Conservation (phyloP, 2,329 filamentous ascomycete species). For the Bertia moriformis region DNA sequence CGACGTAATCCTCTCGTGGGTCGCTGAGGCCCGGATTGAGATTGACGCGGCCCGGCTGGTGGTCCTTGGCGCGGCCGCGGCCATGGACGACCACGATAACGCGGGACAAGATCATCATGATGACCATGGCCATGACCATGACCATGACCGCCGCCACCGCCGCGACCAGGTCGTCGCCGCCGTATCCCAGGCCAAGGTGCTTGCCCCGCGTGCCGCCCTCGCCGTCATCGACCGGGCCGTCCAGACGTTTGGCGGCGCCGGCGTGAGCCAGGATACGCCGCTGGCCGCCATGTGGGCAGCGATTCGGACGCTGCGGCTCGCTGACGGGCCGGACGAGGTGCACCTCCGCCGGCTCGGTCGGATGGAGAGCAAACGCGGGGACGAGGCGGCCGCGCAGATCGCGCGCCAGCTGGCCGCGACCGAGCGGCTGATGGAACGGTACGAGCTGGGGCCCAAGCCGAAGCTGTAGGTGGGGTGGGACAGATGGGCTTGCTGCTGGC, state of each 20-base stretch:
- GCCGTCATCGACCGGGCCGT: slow-evolving; percentile 87
- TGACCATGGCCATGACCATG: no score
- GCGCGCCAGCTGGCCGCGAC: slow-evolving; percentile 49
- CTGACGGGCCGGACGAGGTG: slow-evolving; percentile 93
- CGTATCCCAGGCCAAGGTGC: slow-evolving; percentile 88
- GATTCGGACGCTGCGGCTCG: slow-evolving; percentile 69
- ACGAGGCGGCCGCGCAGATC: slow-evolving; percentile 45
- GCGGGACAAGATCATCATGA: no score
- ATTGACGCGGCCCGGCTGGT: slow-evolving; percentile 82
- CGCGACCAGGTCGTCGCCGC: slow-evolving; percentile 84
- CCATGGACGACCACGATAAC: slow-evolving; percentile 78
- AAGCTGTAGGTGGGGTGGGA: no score
- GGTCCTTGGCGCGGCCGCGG: slow-evolving; percentile 86
- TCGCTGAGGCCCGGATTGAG: slow-evolving; percentile 80
- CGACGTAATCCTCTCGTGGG: slow-evolving; percentile 88
- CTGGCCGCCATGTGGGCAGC: slow-evolving; percentile 70
- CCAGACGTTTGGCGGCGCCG: slow-evolving; percentile 80
- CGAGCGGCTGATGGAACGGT: slow-evolving; percentile 48
- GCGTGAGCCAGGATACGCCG: slow-evolving; percentile 87
- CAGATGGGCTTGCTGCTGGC: neutral
- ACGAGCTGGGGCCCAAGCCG: slow-evolving; percentile 29
- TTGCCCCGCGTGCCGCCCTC: slow-evolving; percentile 69
- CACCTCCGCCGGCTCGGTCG: slow-evolving; percentile 71
- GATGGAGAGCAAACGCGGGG: slow-evolving; percentile 63
- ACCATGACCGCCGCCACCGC: no score